Evolutionary conservation across 2,329 filamentous ascomycete genomes (phyloP), one percentile per base, ranked within the genome.

Genomic region (Diaporthe longicolla): DNA sequence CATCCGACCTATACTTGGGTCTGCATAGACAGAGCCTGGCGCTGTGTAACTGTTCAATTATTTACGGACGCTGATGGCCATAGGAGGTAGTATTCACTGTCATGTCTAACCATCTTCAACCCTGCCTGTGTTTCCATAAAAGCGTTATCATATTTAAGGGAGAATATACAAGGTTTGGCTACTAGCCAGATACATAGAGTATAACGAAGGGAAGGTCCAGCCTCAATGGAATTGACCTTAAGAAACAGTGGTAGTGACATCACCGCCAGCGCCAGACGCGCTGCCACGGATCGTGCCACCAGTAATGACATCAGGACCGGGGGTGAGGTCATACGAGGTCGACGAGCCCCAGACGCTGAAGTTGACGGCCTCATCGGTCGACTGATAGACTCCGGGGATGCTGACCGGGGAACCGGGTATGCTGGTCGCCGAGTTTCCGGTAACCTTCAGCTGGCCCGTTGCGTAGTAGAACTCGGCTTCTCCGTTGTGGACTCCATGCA

Each of bases 401-500:
- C 58, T 35, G 24, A 63, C 58, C 17, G 58, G 8, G 10, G 24
- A 21, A 2, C 37, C 40, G 4, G 58, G 58, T 1, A 45, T 63
- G n/a, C 15, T 63, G 24, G 58, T 29, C 24, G 58, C 58, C 6
- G 58, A 63, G 58, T n/a, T 63, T 1, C 58, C 58, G n/a, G 11
- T 29, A 8, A 63, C 58, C 24, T 63, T 37, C 15, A 63, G 3
- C 58, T 63, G 58, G 13, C 15, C 24, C 5, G 24, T 17, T 4
- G 58, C 58, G 37, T 63, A 63, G 58, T 63, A 63, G 58, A 63
- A 45, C 37, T 63, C 58, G 9, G 58, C 58, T 17, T 63, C 58
- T 0, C 58, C 58, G 8, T 13, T 9, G 24, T 63, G 58, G n/a
- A 24, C 58, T 3, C 58, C 58, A 9, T 63, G 58, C 8, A 63